phyloP scores from a whole-genome alignment of 768 basidiomycete species.

The Leccinum sublutescens region DNA sequence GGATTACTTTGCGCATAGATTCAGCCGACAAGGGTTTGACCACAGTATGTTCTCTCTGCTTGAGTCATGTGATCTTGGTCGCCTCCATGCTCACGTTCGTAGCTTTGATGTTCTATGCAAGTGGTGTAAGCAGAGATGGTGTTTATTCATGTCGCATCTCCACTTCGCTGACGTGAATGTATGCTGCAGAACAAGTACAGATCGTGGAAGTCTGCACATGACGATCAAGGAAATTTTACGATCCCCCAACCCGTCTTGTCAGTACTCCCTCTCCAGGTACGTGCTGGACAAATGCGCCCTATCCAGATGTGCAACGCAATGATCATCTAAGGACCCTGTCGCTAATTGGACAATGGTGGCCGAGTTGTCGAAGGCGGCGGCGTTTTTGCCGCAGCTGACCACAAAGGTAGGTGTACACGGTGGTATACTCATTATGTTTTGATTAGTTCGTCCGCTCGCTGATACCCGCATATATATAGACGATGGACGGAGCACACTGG shows the following conservation, averaged over 20 bases:
- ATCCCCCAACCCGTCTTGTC: slow-evolving; percentile 42
- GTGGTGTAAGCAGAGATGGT: slow-evolving; percentile 37
- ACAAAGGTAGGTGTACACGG: slow-evolving; percentile 31
- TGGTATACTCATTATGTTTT: no score
- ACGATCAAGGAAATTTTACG: slow-evolving; percentile 42
- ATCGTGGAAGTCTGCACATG: slow-evolving; percentile 37
- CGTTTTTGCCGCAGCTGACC: slow-evolving; percentile 36
- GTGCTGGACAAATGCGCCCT: slow-evolving; percentile 7
- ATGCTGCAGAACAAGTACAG: slow-evolving; percentile 37
- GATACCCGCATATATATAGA: slow-evolving; percentile 35
- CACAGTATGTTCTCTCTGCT: slow-evolving; percentile 46
- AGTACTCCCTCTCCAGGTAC: slow-evolving; percentile 39
- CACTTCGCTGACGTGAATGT: neutral
- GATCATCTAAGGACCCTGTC: slow-evolving; percentile 39
- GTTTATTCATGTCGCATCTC: neutral
- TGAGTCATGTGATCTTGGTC: neutral
- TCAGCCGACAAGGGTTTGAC: slow-evolving; percentile 53
- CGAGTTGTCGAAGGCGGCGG: slow-evolving; percentile 24
- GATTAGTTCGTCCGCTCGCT: slow-evolving; percentile 36
- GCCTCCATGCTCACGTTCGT: neutral
- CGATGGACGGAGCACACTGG: slow-evolving; percentile 62
- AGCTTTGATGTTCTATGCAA: slow-evolving; percentile 69
- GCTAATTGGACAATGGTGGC: slow-evolving; percentile 41
- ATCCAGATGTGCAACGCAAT: neutral
- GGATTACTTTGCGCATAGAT: slow-evolving; percentile 68